Evolutionary conservation across 2,329 filamentous ascomycete species (phyloP).

Genomic region (Pestalotiopsis sp.): DNA sequence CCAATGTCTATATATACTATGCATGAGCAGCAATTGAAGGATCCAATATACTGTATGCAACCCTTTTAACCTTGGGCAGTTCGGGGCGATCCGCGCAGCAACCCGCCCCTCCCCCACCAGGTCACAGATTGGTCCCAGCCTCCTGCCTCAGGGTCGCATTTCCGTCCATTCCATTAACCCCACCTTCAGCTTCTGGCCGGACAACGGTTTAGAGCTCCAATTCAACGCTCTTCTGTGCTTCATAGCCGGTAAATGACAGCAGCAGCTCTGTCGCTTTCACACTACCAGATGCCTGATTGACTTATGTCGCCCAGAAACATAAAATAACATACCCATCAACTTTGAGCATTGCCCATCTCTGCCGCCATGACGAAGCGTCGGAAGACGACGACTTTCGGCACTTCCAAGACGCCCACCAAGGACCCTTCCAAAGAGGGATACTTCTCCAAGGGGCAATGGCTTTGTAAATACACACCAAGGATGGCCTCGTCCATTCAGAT

Average conservation of each 20-base stretch:
- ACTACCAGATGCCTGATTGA: not conserved
- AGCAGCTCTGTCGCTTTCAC: not conserved
- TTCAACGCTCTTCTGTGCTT: not conserved
- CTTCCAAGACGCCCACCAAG: conserved; percentile 12
- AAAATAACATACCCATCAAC: not conserved
- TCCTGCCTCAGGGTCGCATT: not conserved
- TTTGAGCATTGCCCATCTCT: not conserved
- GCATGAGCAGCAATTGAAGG: too few relatives aligned
- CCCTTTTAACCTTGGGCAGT: not conserved
- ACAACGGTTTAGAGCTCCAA: not conserved
- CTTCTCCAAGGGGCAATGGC: conserved; percentile 24
- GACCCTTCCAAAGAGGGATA: conserved; percentile 4
- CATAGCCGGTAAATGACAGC: not conserved
- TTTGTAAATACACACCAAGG: conserved; percentile 14
- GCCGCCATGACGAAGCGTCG: not conserved
- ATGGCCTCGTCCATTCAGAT: not conserved
- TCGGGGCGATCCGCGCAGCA: not conserved
- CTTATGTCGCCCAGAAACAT: not conserved
- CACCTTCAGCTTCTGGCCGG: not conserved
- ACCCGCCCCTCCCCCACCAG: not conserved
- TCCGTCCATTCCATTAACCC: not conserved
- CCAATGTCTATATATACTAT: not conserved
- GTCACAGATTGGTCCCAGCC: not conserved
- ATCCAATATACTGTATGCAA: too few relatives aligned
- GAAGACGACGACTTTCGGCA: conserved; percentile 13